These are phyloP conservation scores for Curvularia spicifera DNA, from an alignment of 2,329 filamentous ascomycete genomes.

Conservation along the genomic window DNA sequence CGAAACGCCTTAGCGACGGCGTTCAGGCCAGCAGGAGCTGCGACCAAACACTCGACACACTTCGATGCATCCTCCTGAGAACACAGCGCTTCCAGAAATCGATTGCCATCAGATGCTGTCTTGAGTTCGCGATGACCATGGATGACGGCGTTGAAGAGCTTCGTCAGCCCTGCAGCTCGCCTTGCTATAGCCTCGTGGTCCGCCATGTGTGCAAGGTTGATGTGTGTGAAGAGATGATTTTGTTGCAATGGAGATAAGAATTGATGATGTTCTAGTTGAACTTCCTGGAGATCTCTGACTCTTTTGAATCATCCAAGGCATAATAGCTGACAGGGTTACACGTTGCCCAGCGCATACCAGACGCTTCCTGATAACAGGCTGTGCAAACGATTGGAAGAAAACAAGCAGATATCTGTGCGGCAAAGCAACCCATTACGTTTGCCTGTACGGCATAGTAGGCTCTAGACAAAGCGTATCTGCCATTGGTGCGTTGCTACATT, in stretches of 20 bases:
- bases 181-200: conserved; percentile 29
- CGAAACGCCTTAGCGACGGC: conserved; percentile 53
- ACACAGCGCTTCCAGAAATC: conserved; percentile 59
- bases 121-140: conserved; percentile 50
- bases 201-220: conserved; percentile 19
- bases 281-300: background rate
- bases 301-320: conserved; percentile 5
- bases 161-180: conserved; percentile 43
- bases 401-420: conserved; percentile 18
- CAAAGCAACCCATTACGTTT: conserved; percentile 16
- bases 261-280: background rate
- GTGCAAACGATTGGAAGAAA: conserved; percentile 38
- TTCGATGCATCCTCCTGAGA: conserved; percentile 50
- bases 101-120: conserved; percentile 49
- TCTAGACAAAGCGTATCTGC: conserved; percentile 22
- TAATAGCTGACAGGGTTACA: conserved; percentile 4
- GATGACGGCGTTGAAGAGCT: conserved; percentile 52
- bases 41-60: conserved; percentile 48
- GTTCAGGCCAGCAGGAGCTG: conserved; percentile 29
- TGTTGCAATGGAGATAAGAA: background rate
- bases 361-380: conserved; percentile 19
- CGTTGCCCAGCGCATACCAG: conserved; percentile 16
- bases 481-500: conserved; percentile 27
- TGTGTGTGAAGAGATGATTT: background rate
- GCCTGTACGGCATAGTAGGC: conserved; percentile 25